phyloP scores from a whole-genome alignment of 2,329 filamentous ascomycete species.

The Exophiala oligosperma region DNA sequence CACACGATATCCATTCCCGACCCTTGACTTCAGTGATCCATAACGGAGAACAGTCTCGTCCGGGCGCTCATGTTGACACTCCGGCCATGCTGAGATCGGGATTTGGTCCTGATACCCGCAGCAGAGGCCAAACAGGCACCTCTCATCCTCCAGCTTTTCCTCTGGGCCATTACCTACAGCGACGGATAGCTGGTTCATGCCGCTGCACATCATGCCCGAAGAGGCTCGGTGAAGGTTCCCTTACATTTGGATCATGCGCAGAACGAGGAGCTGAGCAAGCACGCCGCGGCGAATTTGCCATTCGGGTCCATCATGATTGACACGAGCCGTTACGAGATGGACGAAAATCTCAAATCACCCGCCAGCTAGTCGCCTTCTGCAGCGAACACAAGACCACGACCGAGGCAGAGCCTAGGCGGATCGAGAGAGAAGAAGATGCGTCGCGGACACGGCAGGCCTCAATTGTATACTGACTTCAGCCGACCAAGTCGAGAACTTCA shows the following conservation, averaged over 20 bases:
- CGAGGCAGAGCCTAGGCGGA: slow-evolving; percentile 70
- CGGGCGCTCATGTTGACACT: too few species aligned
- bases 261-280: slow-evolving; percentile 61
- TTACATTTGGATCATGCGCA: slow-evolving; percentile 69
- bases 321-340: slow-evolving; percentile 71
- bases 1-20: too few species aligned
- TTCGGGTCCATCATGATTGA: slow-evolving; percentile 75
- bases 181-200: slow-evolving; percentile 56
- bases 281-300: slow-evolving; percentile 57
- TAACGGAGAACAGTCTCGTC: too few species aligned
- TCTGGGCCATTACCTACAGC: slow-evolving; percentile 70
- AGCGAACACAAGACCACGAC: slow-evolving; percentile 66
- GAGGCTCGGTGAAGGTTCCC: slow-evolving; percentile 59
- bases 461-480: slow-evolving; percentile 66
- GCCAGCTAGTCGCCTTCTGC: slow-evolving; percentile 63
- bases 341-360: slow-evolving; percentile 67
- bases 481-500: slow-evolving; percentile 69
- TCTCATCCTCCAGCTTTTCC: slow-evolving; percentile 71
- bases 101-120: slow-evolving; percentile 64
- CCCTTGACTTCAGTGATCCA: too few species aligned
- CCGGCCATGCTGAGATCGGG: too few species aligned
- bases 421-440: slow-evolving; percentile 73
- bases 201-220: slow-evolving; percentile 57
- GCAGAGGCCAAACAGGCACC: slow-evolving; percentile 68
- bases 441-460: slow-evolving; percentile 65